Conservation (phyloP, 2,329 filamentous ascomycete genomes). For the Paecilomyces formosus region DNA sequence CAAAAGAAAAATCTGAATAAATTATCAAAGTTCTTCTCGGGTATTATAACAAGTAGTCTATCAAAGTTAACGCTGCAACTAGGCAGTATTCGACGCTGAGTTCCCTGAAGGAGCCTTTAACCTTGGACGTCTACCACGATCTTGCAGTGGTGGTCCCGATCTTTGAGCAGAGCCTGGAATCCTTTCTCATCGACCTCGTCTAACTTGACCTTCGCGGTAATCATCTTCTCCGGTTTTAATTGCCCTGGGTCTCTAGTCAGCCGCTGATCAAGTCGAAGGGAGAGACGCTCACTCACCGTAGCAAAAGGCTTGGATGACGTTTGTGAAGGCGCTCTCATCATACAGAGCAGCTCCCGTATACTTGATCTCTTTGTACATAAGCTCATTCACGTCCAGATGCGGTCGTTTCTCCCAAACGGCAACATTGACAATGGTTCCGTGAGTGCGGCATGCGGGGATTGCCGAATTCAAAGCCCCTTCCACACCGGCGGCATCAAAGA, state of each 20-base stretch:
- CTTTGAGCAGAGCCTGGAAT: constrained; percentile 48
- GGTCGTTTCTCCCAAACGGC: constrained; percentile 55
- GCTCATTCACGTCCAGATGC: constrained; percentile 46
- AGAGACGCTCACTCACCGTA: constrained; percentile 7
- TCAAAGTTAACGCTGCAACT: too few relatives aligned
- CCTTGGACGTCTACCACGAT: constrained; percentile 42
- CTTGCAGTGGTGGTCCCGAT: constrained; percentile 58
- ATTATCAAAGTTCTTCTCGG: too few relatives aligned
- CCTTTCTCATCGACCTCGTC: constrained; percentile 51
- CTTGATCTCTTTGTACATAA: constrained; percentile 38
- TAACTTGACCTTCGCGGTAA: constrained; percentile 51
- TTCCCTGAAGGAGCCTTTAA: neutral
- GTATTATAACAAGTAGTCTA: too few relatives aligned
- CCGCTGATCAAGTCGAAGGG: neutral
- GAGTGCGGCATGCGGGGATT: constrained; percentile 43
- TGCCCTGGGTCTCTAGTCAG: constrained; percentile 28
- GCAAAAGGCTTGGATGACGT: constrained; percentile 48
- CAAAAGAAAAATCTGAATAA: too few relatives aligned
- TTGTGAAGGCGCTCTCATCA: constrained; percentile 47
- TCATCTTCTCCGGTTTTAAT: constrained; percentile 51
- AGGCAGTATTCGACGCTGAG: too few relatives aligned
- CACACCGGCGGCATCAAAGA: constrained; percentile 57
- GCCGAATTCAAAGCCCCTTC: constrained; percentile 41
- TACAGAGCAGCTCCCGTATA: constrained; percentile 45
- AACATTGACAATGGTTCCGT: constrained; percentile 57